Evolutionary conservation across 2,329 filamentous ascomycete genomes (phyloP).

Genomic region (Colletotrichum noveboracense): DNA sequence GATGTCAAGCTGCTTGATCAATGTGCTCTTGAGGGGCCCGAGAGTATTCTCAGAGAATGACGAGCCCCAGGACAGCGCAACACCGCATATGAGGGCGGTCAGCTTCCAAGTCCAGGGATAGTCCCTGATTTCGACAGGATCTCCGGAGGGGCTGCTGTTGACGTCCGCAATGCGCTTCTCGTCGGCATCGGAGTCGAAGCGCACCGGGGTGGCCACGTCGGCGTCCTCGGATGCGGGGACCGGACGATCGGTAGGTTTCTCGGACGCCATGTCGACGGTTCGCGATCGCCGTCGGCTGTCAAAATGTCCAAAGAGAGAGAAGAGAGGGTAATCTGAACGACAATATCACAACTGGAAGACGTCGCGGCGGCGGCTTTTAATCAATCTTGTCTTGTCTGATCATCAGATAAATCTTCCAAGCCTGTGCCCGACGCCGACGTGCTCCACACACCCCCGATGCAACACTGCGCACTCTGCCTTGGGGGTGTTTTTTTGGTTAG

Average conservation of each 20-base stretch:
- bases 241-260: background rate
- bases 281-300: background rate
- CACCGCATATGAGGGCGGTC: conserved; percentile 25
- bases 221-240: background rate
- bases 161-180: conserved; percentile 1
- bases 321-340: background rate
- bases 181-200: background rate
- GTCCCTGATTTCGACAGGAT: conserved; percentile 17
- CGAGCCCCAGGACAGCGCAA: conserved; percentile 28
- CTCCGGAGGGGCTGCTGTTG: background rate
- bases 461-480: background rate
- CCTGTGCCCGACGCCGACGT: background rate
- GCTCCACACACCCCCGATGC: background rate
- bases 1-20: conserved; percentile 25
- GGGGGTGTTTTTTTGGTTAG: background rate
- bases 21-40: conserved; percentile 28
- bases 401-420: background rate
- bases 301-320: background rate
- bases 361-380: background rate
- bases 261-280: background rate
- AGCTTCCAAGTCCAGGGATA: conserved; percentile 28
- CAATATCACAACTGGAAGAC: accelerated
- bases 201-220: background rate
- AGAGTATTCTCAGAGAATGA: conserved; percentile 30
- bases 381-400: background rate